These are phyloP conservation scores for Schizophyllum amplum DNA, from an alignment of 1,284 basidiomycete genomes.

Conservation along the genomic window DNA sequence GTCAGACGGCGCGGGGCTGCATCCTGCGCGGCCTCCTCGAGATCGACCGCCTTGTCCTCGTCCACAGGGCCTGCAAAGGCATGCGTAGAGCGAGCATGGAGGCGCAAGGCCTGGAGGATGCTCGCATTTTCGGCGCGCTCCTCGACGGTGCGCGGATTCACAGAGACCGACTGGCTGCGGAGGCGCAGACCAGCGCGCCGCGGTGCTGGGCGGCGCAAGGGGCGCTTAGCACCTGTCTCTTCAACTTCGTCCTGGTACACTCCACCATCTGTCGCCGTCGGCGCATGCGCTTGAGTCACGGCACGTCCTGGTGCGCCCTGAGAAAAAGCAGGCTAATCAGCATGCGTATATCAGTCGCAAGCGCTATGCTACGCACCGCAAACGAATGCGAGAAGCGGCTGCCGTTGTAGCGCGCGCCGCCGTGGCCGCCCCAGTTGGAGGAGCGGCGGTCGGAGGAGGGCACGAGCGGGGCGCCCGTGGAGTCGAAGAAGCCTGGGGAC, in stretches of 20 bases:
- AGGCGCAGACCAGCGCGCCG: conserved; percentile 21
- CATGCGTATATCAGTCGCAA: conserved; percentile 2
- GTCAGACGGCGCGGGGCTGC: conserved; percentile 18
- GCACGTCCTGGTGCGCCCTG: conserved; percentile 54
- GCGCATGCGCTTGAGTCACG: conserved; percentile 60
- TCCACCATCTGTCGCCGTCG: conserved; percentile 40
- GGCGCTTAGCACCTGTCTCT: conserved; percentile 33
- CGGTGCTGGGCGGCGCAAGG: conserved; percentile 16
- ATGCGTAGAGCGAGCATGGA: conserved; percentile 50
- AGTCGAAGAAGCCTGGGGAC: conserved; percentile 34
- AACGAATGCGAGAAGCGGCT: conserved; percentile 45
- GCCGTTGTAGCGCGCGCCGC: conserved; percentile 61
- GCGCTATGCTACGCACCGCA: neutral
- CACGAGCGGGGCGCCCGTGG: conserved; percentile 26
- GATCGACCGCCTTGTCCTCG: conserved; percentile 10
- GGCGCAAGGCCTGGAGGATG: conserved; percentile 3
- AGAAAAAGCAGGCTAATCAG: conserved; percentile 40
- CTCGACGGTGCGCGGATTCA: conserved; percentile 35
- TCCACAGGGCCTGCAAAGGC: conserved; percentile 32
- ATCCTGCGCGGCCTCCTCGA: conserved; percentile 12
- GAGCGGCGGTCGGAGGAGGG: conserved; percentile 38
- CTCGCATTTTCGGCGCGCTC: neutral
- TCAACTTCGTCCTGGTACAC: conserved; percentile 51
- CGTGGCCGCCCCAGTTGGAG: conserved; percentile 46
- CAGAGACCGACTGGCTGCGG: conserved; percentile 45